Evolutionary conservation across 2,329 filamentous ascomycete genomes (phyloP).

Genomic region (Talaromyces pinophilus): DNA sequence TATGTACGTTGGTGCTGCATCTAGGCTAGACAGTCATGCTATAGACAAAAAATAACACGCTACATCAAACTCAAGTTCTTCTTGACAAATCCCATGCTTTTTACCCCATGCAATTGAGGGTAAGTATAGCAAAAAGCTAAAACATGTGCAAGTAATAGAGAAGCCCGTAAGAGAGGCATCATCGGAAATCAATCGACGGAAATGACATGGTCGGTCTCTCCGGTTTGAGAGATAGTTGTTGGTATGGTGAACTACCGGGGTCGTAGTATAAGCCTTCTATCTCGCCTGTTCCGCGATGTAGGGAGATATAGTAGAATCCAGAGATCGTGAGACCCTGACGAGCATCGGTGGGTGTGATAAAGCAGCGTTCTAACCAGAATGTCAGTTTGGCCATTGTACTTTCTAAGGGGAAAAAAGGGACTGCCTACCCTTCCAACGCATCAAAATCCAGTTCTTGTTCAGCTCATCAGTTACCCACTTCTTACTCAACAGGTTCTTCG

Average conservation of each 20-base stretch:
- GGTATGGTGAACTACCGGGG: conserved; percentile 52
- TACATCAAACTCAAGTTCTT: conserved; percentile 1
- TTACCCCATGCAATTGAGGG: neutral
- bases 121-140: neutral
- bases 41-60: conserved; percentile 3
- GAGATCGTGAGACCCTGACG: conserved; percentile 52
- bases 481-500: conserved; percentile 47
- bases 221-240: conserved; percentile 49
- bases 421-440: conserved; percentile 53
- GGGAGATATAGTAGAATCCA: conserved; percentile 54
- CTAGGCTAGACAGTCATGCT: neutral
- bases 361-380: conserved; percentile 46
- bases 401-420: neutral
- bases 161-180: conserved; percentile 9
- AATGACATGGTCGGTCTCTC: conserved; percentile 43
- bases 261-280: conserved; percentile 54
- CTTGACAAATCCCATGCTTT: neutral
- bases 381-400: neutral
- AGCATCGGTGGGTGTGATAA: conserved; percentile 50
- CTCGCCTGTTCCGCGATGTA: conserved; percentile 48
- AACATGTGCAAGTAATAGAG: conserved; percentile 2
- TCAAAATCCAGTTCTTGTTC: conserved; percentile 50
- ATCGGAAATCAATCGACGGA: conserved; percentile 48
- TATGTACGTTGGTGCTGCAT: conserved; percentile 4
- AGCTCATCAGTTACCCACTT: conserved; percentile 47